Evolutionary conservation across 495 filamentous ascomycete species (phyloP).

Genomic region (Delitschia confertaspora): DNA sequence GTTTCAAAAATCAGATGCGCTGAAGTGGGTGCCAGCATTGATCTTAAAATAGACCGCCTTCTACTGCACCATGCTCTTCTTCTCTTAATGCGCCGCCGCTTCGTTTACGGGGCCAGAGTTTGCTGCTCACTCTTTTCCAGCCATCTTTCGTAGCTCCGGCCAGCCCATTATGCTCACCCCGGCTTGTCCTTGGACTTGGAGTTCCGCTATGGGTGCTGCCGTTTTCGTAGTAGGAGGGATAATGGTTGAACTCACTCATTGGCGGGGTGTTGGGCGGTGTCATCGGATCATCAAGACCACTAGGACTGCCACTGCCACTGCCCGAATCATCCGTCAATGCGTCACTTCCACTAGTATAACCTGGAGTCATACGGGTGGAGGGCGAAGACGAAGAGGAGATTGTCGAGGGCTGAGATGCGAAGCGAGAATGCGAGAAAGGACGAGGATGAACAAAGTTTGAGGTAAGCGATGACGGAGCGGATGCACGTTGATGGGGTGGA

Average conservation of each 20-base stretch:
- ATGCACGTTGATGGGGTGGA: conserved; percentile 24
- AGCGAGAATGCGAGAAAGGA: conserved; percentile 23
- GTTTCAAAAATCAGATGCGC: too few species aligned
- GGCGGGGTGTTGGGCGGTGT: conserved; percentile 37
- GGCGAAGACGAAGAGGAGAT: conserved; percentile 14
- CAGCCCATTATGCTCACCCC: conserved; percentile 20
- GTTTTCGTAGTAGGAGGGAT: conserved; percentile 20
- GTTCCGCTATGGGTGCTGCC: conserved; percentile 19
- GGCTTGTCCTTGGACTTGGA: conserved; percentile 23
- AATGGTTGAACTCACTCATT: conserved; percentile 26
- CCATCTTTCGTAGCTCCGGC: conserved; percentile 23
- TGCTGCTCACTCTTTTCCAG: conserved; percentile 29
- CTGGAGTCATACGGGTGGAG: conserved; percentile 13
- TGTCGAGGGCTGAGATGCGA: conserved; percentile 22
- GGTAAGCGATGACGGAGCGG: conserved; percentile 30
- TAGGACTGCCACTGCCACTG: conserved; percentile 27
- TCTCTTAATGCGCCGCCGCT: conserved; percentile 23
- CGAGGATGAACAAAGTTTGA: conserved; percentile 27
- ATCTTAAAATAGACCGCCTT: conserved; percentile 27
- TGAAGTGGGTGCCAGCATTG: too few species aligned
- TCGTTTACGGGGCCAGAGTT: conserved; percentile 25
- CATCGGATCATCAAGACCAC: conserved; percentile 28
- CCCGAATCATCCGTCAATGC: conserved; percentile 33
- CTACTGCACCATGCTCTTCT: conserved; percentile 24
- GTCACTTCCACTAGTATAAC: conserved; percentile 26